These are phyloP conservation scores for Dillenia suffruticosa DNA, from an alignment of 164 flowering plant genomes.

Conservation along the genomic window DNA sequence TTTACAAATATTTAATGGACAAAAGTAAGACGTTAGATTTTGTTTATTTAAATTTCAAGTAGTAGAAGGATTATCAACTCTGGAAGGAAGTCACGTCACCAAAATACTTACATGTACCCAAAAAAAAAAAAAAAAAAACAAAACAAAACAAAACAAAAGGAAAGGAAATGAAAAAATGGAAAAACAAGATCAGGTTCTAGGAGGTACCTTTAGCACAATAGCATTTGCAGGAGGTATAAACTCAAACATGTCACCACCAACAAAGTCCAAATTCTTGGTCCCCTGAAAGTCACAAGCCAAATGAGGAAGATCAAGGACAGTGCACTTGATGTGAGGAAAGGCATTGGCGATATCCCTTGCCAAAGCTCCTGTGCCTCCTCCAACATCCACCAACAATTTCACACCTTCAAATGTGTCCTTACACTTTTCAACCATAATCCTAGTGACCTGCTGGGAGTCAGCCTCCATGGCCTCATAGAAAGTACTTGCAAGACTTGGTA, in stretches of 20 bases:
- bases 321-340: slow-evolving; percentile 25
- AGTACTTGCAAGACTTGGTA: slow-evolving; percentile 8
- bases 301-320: slow-evolving; percentile 27
- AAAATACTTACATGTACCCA: too few species aligned
- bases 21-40: too few species aligned
- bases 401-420: slow-evolving; percentile 19
- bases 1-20: too few species aligned
- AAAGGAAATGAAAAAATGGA: too few species aligned
- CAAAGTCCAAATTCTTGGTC: slow-evolving; percentile 7
- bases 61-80: too few species aligned
- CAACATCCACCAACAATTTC: slow-evolving; percentile 27
- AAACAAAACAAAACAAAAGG: too few species aligned
- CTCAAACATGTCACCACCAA: slow-evolving; percentile 30
- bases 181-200: too few species aligned
- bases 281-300: slow-evolving; percentile 12
- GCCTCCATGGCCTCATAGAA: slow-evolving; percentile 26
- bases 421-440: slow-evolving; percentile 5
- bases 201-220: slow-evolving; percentile 9
- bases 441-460: slow-evolving; percentile 15
- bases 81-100: too few species aligned
- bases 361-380: slow-evolving; percentile 6
- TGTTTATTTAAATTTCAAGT: too few species aligned
- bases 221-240: slow-evolving; percentile 24
- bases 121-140: too few species aligned
- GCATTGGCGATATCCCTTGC: slow-evolving; percentile 12